phyloP scores from a whole-genome alignment of 306 rosid genomes.

The Pyrus pyrifolia region DNA sequence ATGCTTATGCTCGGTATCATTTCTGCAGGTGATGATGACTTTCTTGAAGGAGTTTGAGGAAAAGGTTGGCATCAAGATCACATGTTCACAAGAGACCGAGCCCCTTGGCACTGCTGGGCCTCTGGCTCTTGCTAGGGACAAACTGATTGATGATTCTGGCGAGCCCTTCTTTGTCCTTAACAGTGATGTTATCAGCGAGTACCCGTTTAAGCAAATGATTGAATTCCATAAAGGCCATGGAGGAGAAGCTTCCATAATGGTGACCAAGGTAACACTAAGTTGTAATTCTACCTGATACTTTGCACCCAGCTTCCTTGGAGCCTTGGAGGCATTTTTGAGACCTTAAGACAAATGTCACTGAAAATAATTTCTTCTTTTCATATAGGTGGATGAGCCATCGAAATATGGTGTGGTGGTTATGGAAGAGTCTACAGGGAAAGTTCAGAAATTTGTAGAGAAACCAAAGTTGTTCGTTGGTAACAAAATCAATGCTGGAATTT shows the following conservation, averaged over 20 bases:
- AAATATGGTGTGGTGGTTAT: conserved; percentile 94
- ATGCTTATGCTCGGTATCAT: conserved; percentile 13
- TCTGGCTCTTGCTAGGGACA: conserved; percentile 97
- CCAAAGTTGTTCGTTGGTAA: conserved; percentile 96
- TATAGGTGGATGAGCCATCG: conserved; percentile 97
- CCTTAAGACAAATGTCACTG: neutral
- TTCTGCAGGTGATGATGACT: conserved; percentile 82
- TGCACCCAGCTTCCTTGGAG: neutral
- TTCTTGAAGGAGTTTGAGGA: conserved; percentile 89
- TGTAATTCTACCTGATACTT: neutral
- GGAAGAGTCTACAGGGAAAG: conserved; percentile 85
- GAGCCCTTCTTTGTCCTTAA: conserved; percentile 97
- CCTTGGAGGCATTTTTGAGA: neutral
- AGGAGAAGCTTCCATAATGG: conserved; percentile 99
- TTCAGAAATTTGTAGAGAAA: conserved; percentile 92
- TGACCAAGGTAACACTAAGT: conserved; percentile 66
- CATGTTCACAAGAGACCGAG: conserved; percentile 98
- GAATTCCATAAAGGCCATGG: conserved; percentile 88
- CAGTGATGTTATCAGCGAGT: conserved; percentile 97
- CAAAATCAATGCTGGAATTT: conserved; percentile 98
- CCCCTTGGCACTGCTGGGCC: conserved; percentile 99
- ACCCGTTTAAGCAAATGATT: conserved; percentile 88
- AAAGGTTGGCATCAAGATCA: conserved; percentile 88
- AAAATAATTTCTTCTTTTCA: conserved; percentile 24
- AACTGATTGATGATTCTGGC: conserved; percentile 71